Evolutionary conservation across 2,329 filamentous ascomycete genomes (phyloP).

Genomic region (Diaporthe citriasiana): DNA sequence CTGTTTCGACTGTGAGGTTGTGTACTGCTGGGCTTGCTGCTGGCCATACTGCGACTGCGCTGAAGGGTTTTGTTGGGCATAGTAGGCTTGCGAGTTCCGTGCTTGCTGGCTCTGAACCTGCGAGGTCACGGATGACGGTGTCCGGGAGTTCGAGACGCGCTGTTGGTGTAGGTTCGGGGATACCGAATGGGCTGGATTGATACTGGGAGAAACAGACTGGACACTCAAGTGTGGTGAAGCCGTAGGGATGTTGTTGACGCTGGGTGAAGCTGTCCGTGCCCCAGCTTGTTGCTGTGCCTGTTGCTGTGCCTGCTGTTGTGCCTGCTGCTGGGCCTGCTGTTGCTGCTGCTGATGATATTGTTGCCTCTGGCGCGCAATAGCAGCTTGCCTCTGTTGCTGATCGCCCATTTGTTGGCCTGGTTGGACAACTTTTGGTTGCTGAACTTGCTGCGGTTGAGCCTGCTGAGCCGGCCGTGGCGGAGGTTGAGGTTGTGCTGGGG

Average conservation of each 20-base stretch:
- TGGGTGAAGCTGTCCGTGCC: slow-evolving; percentile 40
- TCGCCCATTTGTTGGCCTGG: slow-evolving; percentile 43
- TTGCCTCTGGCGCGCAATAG: slow-evolving; percentile 42
- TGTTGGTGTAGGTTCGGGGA: slow-evolving; percentile 42
- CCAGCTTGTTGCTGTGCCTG: slow-evolving; percentile 43
- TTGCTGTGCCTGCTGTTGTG: slow-evolving; percentile 16
- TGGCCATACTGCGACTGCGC: slow-evolving; percentile 39
- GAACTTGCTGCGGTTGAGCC: slow-evolving; percentile 40
- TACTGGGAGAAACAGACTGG: slow-evolving; percentile 41
- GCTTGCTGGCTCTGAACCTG: slow-evolving; percentile 39
- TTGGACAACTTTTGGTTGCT: slow-evolving; percentile 1
- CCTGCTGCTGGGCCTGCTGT: slow-evolving; percentile 44
- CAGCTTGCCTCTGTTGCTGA: slow-evolving; percentile 37
- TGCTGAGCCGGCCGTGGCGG: slow-evolving; percentile 38
- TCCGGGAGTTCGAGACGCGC: slow-evolving; percentile 39
- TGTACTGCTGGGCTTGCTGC: slow-evolving; percentile 35
- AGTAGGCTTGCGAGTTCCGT: slow-evolving; percentile 39
- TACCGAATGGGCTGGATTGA: slow-evolving; percentile 30
- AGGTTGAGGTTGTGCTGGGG: slow-evolving; percentile 32
- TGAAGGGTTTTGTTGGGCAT: slow-evolving; percentile 31
- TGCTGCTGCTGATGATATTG: slow-evolving; percentile 44
- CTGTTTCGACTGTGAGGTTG: slow-evolving; percentile 39
- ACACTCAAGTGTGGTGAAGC: slow-evolving; percentile 41
- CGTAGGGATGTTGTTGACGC: slow-evolving; percentile 38
- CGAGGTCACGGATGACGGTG: slow-evolving; percentile 39